A percentile compares a stretch with the other conserved stretches of the same genome.
Evolutionary conservation across 805 yeast genomes (phyloP).

Genomic region (Komagataella kurtzmanii): DNA sequence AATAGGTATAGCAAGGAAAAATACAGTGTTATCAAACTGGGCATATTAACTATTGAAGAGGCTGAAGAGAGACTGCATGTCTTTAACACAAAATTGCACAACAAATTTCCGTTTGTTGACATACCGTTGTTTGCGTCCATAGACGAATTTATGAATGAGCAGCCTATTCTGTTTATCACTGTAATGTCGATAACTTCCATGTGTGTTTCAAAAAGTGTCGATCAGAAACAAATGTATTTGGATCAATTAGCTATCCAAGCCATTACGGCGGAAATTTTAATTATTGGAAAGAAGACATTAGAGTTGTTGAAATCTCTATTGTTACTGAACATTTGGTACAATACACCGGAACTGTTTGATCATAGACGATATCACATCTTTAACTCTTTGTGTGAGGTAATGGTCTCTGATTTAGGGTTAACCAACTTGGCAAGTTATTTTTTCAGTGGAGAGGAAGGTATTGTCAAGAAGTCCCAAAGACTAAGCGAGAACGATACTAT

Average conservation of each 20-base stretch:
- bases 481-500: slow-evolving; percentile 23
- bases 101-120: slow-evolving; percentile 42
- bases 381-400: slow-evolving; percentile 46
- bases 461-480: slow-evolving; percentile 24
- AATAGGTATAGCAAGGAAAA: slow-evolving; percentile 8
- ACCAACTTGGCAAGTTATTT: slow-evolving; percentile 35
- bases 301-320: slow-evolving; percentile 54
- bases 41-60: slow-evolving; percentile 44
- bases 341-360: slow-evolving; percentile 69
- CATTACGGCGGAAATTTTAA: slow-evolving; percentile 44
- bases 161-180: slow-evolving; percentile 52
- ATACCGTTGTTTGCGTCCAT: slow-evolving; percentile 30
- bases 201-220: slow-evolving; percentile 14
- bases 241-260: slow-evolving; percentile 40
- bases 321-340: slow-evolving; percentile 65
- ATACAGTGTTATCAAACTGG: slow-evolving; percentile 41
- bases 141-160: slow-evolving; percentile 31
- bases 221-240: slow-evolving; percentile 30
- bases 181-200: slow-evolving; percentile 50
- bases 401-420: slow-evolving; percentile 69
- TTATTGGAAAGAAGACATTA: slow-evolving; percentile 56
- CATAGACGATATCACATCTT: slow-evolving; percentile 68
- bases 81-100: slow-evolving; percentile 34
- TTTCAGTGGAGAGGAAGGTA: slow-evolving; percentile 24
- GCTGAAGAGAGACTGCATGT: slow-evolving; percentile 38